Base-by-base conservation (phyloP, 192 early-diverging fungal species). In the Coemansia pectinata region DNA sequence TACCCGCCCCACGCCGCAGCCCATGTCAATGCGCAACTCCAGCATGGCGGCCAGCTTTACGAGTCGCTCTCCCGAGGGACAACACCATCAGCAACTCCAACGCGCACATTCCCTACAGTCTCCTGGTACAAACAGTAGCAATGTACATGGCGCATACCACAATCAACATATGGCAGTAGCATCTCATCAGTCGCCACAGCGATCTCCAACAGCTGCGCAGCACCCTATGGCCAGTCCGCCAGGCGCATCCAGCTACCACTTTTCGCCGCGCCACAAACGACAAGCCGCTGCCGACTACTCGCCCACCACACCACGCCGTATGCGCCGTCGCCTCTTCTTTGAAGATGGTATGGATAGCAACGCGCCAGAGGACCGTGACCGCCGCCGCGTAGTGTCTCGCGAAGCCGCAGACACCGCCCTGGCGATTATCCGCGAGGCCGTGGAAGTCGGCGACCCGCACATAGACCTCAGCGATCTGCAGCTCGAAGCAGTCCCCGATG, bases 391-490 rank as follows among this genome's bases (percentile, higher is more conserved):
- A 0, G 60, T 61, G 42, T 50, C 38, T 36, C 70, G 53, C 11
- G 75, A 62, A 61, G 74, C 74, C 1, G 17, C 23, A 23, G 65
- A 59, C 12, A 58, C 73, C 5, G 83, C 83, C 6, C 61, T 76
- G 33, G 62, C 44, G 6, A 62, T 85, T 52, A 85, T 85, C 66
- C 70, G 84, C 62, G 77, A 79, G 57, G 70, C 77, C 1, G 77
- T 85, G 5, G 84, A 85, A 42, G 57, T 61, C 1, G 84, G 79
- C 65, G 70, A 79, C 52, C 31, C 73, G 10, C 72, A 82, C 33
- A 71, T 85, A 9, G 77, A 85, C 48, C 76, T 85, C 53, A 85
- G 84, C 73, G 84, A 82, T 44, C 65, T 85, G n/a, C 68, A 69
- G 12, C 66, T 85, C 27, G 77, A 75, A 2, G 15, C 63, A 1